Percentiles rank a stretch among this genome's conserved stretches.
These are phyloP conservation scores for Copromyces sp. DNA, from an alignment of 495 filamentous ascomycete species.

Conservation along the genomic window DNA sequence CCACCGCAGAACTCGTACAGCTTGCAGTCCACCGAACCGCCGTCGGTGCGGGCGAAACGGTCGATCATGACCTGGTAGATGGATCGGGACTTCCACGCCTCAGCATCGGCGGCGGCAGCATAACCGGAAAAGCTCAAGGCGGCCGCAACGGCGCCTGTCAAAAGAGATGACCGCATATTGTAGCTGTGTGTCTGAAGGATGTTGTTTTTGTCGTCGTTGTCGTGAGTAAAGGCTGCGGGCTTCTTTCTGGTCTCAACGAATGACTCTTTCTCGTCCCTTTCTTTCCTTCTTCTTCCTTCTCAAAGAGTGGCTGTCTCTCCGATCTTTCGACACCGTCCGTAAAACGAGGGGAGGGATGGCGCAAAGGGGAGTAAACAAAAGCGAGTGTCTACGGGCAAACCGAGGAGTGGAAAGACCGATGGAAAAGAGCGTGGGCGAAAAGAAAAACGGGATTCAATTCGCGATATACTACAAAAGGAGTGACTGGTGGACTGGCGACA, in stretches of 20 bases:
- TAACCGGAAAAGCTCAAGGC: slow-evolving; percentile 18
- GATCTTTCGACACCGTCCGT: background rate
- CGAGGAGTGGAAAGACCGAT: background rate
- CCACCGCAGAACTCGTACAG: slow-evolving; percentile 60
- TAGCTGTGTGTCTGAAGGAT: background rate
- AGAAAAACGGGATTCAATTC: background rate
- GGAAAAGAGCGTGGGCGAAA: background rate
- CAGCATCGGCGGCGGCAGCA: slow-evolving; percentile 17
- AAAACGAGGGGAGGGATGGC: background rate
- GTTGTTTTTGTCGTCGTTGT: background rate
- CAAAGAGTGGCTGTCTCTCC: slow-evolving; percentile 11
- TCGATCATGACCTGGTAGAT: slow-evolving; percentile 73
- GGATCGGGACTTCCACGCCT: slow-evolving; percentile 50
- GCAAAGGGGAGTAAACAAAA: background rate
- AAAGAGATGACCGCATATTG: slow-evolving; percentile 15
- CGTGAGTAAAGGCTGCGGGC: background rate
- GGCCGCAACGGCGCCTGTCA: slow-evolving; percentile 12
- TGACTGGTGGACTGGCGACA: background rate
- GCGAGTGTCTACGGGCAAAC: background rate
- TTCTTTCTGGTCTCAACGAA: background rate
- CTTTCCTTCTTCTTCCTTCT: slow-evolving; percentile 1
- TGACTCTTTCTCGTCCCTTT: background rate
- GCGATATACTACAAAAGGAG: background rate
- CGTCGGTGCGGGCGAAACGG: slow-evolving; percentile 56
- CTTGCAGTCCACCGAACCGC: slow-evolving; percentile 44